These are phyloP conservation scores for Domatiomyces globalis DNA, from an alignment of 2,329 filamentous ascomycete species.

Conservation along the genomic window DNA sequence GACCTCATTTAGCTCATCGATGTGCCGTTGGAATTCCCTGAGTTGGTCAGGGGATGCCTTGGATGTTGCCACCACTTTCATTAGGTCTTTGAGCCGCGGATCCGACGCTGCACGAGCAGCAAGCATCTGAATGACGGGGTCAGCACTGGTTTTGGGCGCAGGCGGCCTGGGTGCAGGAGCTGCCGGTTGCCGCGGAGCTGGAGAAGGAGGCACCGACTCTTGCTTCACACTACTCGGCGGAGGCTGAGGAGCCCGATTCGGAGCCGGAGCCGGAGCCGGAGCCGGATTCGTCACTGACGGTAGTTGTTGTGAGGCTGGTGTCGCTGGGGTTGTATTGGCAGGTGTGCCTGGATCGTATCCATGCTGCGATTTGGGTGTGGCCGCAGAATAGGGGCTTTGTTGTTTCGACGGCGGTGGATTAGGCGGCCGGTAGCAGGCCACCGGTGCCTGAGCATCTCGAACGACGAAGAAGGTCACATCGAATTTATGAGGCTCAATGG, in stretches of 20 bases:
- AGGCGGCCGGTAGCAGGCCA: slow-evolving; percentile 14
- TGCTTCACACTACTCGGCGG: neutral
- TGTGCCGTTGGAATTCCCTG: slow-evolving; percentile 36
- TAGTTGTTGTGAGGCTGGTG: slow-evolving; percentile 2
- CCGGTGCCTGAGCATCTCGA: slow-evolving; percentile 33
- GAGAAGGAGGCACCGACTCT: neutral
- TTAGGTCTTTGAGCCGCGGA: slow-evolving; percentile 35
- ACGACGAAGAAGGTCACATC: slow-evolving; percentile 44
- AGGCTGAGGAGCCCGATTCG: slow-evolving; percentile 2
- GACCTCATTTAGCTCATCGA: slow-evolving; percentile 38
- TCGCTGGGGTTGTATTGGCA: slow-evolving; percentile 11
- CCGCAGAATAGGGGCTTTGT: slow-evolving; percentile 22
- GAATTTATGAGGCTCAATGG: slow-evolving; percentile 50
- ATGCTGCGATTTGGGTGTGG: slow-evolving; percentile 23
- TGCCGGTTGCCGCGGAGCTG: neutral
- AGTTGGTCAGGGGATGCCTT: slow-evolving; percentile 36
- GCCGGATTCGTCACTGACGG: slow-evolving; percentile 3
- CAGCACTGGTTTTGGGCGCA: slow-evolving; percentile 27
- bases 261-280: neutral
- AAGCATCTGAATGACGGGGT: slow-evolving; percentile 40
- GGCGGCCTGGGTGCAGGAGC: slow-evolving; percentile 7
- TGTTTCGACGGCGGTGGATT: slow-evolving; percentile 12
- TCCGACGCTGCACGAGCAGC: slow-evolving; percentile 37
- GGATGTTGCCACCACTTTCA: slow-evolving; percentile 37
- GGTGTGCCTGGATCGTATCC: slow-evolving; percentile 18